Conservation (phyloP, 306 rosid species). For the Leucaena leucocephala region DNA sequence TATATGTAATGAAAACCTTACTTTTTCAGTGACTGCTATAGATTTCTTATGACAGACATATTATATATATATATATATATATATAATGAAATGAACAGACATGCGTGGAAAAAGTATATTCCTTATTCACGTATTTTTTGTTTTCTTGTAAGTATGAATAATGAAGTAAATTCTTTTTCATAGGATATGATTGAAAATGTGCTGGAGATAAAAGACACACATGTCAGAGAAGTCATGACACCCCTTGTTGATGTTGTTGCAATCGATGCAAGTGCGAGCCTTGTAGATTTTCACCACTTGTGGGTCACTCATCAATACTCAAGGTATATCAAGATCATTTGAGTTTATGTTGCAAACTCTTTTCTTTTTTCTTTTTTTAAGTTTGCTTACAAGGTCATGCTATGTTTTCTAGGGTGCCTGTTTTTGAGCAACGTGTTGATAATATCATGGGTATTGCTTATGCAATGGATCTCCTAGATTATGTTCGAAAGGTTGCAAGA, state of each 20-base stretch:
- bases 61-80: too few species aligned
- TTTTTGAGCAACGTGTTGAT: constrained; percentile 98
- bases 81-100: neutral
- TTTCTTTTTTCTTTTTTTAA: neutral
- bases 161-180: constrained; percentile 17
- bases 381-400: constrained; percentile 7
- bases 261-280: constrained; percentile 82
- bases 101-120: neutral
- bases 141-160: constrained; percentile 18
- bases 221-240: constrained; percentile 99
- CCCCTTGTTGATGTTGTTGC: constrained; percentile 99
- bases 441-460: constrained; percentile 97
- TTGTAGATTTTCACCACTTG: constrained; percentile 82
- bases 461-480: constrained; percentile 97
- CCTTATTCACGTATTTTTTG: constrained; percentile 7
- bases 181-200: constrained; percentile 99
- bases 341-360: neutral
- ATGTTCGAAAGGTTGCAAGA: constrained; percentile 74
- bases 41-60: neutral
- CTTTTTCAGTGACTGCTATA: neutral
- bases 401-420: constrained; percentile 76
- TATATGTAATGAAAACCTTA: neutral
- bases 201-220: constrained; percentile 94
- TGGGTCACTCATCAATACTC: constrained; percentile 99
- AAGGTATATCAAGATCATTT: constrained; percentile 58